Percentiles rank a stretch among this genome's conserved stretches.
Evolutionary conservation across 202 grass and related monocot species (phyloP).

Genomic region (Schoenoplectus tabernaemontani): DNA sequence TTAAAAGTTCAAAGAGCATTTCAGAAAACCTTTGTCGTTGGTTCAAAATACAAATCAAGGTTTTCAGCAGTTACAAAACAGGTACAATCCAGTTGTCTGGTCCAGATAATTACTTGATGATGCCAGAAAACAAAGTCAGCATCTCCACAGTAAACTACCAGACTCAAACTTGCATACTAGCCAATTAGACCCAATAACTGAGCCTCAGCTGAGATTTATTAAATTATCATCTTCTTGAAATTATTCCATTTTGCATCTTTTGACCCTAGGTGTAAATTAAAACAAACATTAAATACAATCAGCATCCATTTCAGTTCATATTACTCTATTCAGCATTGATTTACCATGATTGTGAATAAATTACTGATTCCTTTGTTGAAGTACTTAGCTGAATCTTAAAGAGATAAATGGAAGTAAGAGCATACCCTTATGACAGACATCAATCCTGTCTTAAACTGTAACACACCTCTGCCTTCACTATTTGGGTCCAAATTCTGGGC

Average conservation of each 20-base stretch:
- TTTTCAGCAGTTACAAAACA: neutral
- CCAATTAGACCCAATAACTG: neutral
- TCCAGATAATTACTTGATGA: neutral
- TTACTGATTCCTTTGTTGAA: neutral
- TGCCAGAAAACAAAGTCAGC: neutral
- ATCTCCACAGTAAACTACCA: neutral
- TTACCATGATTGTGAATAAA: neutral
- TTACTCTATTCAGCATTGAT: neutral
- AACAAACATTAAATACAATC: neutral
- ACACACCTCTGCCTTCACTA: slow-evolving; percentile 80
- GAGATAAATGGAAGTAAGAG: neutral
- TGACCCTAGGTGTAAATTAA: neutral
- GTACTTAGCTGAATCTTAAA: neutral
- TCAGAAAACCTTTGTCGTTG: neutral
- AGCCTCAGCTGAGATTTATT: neutral
- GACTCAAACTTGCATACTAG: neutral
- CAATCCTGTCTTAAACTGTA: slow-evolving; percentile 95
- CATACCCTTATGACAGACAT: slow-evolving; percentile 91
- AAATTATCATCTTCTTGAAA: neutral
- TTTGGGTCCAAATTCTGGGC: slow-evolving; percentile 87
- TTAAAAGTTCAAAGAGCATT: neutral
- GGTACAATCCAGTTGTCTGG: neutral
- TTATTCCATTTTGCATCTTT: neutral
- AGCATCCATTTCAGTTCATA: neutral
- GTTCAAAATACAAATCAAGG: neutral